phyloP scores from a whole-genome alignment of 2,329 filamentous ascomycete species.

The Apiospora phragmitis region DNA sequence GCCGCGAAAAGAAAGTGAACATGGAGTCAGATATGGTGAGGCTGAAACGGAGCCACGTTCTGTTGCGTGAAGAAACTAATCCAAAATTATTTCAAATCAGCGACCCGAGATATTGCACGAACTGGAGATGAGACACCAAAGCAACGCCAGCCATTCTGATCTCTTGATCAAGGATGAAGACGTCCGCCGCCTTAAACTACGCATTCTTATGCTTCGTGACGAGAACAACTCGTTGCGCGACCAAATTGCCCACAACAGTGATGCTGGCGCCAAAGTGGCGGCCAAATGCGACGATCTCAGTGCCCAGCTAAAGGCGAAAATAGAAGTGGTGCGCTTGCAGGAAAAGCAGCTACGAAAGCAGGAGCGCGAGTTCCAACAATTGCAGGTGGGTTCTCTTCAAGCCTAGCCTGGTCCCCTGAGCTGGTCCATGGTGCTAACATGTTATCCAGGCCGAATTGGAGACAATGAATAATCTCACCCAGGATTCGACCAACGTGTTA shows the following conservation, averaged over 20 bases:
- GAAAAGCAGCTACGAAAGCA: constrained; percentile 51
- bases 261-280: constrained; percentile 32
- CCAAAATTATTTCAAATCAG: constrained; percentile 26
- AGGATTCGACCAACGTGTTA: constrained; percentile 70
- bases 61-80: background rate
- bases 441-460: constrained; percentile 66
- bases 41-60: background rate
- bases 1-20: constrained; percentile 31
- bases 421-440: background rate
- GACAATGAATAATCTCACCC: constrained; percentile 64
- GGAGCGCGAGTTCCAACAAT: constrained; percentile 45
- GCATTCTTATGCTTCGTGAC: constrained; percentile 70
- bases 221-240: constrained; percentile 70
- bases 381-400: constrained; percentile 41
- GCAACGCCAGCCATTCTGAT: constrained; percentile 63
- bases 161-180: constrained; percentile 75
- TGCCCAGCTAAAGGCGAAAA: constrained; percentile 43
- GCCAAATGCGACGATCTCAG: constrained; percentile 41
- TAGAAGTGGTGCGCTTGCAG: constrained; percentile 44
- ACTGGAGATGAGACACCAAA: constrained; percentile 71
- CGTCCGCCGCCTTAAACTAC: constrained; percentile 67
- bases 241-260: constrained; percentile 48
- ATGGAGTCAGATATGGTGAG: constrained; percentile 40
- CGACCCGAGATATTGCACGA: constrained; percentile 43
- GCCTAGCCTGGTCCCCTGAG: background rate